Base-by-base conservation (phyloP, 2,329 filamentous ascomycete species). In the Talaromyces sp. region DNA sequence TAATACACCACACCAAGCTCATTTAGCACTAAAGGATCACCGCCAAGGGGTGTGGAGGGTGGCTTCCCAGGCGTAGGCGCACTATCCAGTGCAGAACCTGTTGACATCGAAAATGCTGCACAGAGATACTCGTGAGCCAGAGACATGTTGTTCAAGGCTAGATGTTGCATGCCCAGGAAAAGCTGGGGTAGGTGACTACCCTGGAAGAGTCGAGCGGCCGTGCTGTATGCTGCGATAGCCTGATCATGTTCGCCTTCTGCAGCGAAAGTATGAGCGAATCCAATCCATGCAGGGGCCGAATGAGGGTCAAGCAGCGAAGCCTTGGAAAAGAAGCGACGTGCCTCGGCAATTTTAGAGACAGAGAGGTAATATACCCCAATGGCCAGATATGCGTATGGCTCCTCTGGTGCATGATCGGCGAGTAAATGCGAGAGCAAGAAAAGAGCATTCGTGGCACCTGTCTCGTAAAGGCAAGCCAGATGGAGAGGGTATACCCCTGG, bases 241-340 rank as follows among this genome's bases (percentile, higher is more conserved):
- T 99, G 94, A 70, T 99, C 94, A 71, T 97, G 92, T 73, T 99
- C 94, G 47, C 94, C 94, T 71, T 99, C 94, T 10, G 91, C 92
- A 1, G 94, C 94, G 70, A 99, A 99, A 0, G 94, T 99, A 71
- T 99, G 95, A 1, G 94, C 94, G 68, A 99, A 99, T 1, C 95
- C 94, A 60, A 99, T 97, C 94, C 94, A 99, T 3, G 94, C 94
- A 1, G 94, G 90, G 0, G 93, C 93, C 65, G 96, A 99, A 75
- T 97, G 93, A 6, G 93, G 90, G 68, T 99, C 92, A 87, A 99
- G 93, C 79, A 97, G 89, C 60, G 90, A 96, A 4, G 95, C 90
- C 75, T 99, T 99, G 66, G 90, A 96, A 73, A 99, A 99, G 78
- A 94, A 99, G 35, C 93, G 86, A 10, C 94, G 86, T 9, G 95